Conservation (phyloP, 495 filamentous ascomycete genomes). For the Annulohypoxylon maeteangense region DNA sequence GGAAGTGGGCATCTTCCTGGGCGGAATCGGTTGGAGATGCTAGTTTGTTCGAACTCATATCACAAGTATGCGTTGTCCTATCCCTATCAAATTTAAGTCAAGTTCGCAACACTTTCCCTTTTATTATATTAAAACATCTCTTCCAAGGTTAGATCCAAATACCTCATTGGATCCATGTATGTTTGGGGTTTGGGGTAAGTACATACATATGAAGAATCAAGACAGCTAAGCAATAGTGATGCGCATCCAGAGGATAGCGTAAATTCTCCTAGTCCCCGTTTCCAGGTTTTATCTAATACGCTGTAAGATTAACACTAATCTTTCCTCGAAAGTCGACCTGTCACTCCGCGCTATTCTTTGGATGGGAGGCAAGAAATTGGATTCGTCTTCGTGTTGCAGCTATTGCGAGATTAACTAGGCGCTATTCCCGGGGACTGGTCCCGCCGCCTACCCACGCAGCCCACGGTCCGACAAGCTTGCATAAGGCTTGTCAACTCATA, state of each 20-base stretch:
- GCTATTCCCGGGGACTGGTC: slow-evolving; percentile 20
- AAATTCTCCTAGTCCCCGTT: slow-evolving; percentile 12
- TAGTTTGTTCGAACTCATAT: background rate
- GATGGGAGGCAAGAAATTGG: slow-evolving; percentile 24
- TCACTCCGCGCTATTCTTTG: slow-evolving; percentile 17
- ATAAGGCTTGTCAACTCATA: slow-evolving; percentile 30
- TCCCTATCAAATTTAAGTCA: background rate
- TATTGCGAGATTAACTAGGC: slow-evolving; percentile 20
- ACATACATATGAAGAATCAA: background rate
- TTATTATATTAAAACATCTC: slow-evolving; percentile 7
- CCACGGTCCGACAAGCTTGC: slow-evolving; percentile 10
- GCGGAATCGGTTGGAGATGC: background rate
- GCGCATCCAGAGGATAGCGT: background rate
- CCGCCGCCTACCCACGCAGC: slow-evolving; percentile 16
- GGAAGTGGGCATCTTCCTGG: background rate
- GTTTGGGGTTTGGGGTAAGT: background rate
- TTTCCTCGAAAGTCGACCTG: slow-evolving; percentile 4
- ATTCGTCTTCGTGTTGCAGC: slow-evolving; percentile 9
- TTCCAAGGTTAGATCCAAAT: background rate
- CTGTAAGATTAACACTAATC: background rate
- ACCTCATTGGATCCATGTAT: background rate
- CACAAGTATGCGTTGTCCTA: background rate
- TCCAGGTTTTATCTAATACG: background rate
- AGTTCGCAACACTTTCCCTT: background rate
- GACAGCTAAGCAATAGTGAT: slow-evolving; percentile 1